phyloP scores from a whole-genome alignment of 257 asterid species.

The Ilex asprella region DNA sequence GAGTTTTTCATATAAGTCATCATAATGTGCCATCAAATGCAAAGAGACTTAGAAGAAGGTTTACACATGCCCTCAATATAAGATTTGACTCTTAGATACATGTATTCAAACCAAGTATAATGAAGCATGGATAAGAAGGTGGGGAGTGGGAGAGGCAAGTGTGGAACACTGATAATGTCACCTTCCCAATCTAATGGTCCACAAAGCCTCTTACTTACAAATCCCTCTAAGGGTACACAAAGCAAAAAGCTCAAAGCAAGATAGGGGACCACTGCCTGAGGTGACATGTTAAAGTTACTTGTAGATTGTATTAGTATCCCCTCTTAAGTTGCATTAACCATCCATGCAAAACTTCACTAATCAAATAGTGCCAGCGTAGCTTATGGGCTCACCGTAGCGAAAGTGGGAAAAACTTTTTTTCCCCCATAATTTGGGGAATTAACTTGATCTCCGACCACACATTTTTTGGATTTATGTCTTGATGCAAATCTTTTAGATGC shows the following conservation, averaged over 20 bases:
- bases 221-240: conserved; percentile 15
- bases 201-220: conserved; percentile 10
- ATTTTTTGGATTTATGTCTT: too few relatives aligned
- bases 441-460: too few relatives aligned
- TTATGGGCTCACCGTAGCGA: too few relatives aligned
- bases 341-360: neutral
- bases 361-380: too few relatives aligned
- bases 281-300: conserved; percentile 7
- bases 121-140: conserved; percentile 15
- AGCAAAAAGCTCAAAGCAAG: conserved; percentile 15
- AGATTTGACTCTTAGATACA: conserved; percentile 28
- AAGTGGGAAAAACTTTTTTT: too few relatives aligned
- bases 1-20: neutral
- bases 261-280: neutral
- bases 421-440: too few relatives aligned
- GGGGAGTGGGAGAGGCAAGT: neutral
- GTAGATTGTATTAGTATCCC: neutral
- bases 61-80: conserved; percentile 19
- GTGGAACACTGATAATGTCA: conserved; percentile 10
- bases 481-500: too few relatives aligned
- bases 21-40: conserved; percentile 20
- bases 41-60: conserved; percentile 16
- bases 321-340: neutral
- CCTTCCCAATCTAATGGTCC: conserved; percentile 22
- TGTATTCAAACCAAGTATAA: conserved; percentile 29